A percentile compares a stretch with the other conserved stretches of the same genome.
Evolutionary conservation across 2,329 filamentous ascomycete species (phyloP).

Genomic region (Colletotrichum gloeosporioides): DNA sequence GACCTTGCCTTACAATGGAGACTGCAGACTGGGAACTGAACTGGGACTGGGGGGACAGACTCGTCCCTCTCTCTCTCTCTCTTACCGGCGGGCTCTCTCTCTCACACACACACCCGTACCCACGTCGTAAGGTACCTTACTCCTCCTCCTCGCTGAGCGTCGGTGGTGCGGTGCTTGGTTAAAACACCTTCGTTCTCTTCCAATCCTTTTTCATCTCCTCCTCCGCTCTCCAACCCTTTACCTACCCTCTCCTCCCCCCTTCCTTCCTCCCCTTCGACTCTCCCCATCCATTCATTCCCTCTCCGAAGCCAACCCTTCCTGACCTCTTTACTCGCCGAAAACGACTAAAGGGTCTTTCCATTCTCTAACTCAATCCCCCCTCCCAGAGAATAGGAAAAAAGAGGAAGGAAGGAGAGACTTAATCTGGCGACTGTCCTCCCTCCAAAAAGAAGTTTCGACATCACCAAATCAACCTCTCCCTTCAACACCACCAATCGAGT

Average conservation of each 20-base stretch:
- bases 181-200: slow-evolving; percentile 51
- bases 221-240: slow-evolving; percentile 60
- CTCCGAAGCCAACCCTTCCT: slow-evolving; percentile 56
- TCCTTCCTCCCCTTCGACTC: slow-evolving; percentile 40
- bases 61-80: background rate
- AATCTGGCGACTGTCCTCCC: slow-evolving; percentile 28
- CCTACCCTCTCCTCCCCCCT: slow-evolving; percentile 38
- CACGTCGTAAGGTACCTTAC: background rate
- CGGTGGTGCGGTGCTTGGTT: slow-evolving; percentile 29
- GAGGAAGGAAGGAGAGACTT: slow-evolving; percentile 24
- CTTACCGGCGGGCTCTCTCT: background rate
- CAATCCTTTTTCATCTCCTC: slow-evolving; percentile 61
- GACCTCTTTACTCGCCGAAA: slow-evolving; percentile 36
- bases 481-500: background rate
- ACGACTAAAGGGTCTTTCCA: slow-evolving; percentile 23
- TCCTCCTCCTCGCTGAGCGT: background rate
- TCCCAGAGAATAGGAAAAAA: slow-evolving; percentile 24
- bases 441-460: slow-evolving; percentile 4
- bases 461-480: slow-evolving; percentile 3
- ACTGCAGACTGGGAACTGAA: background rate
- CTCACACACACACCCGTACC: background rate
- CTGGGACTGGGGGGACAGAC: background rate
- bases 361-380: slow-evolving; percentile 17
- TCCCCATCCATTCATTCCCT: slow-evolving; percentile 60
- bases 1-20: background rate